Evolutionary conservation across 257 asterid species (phyloP), one percentile per base, ranked within the genome.

Genomic region (Nicotiana otophora): DNA sequence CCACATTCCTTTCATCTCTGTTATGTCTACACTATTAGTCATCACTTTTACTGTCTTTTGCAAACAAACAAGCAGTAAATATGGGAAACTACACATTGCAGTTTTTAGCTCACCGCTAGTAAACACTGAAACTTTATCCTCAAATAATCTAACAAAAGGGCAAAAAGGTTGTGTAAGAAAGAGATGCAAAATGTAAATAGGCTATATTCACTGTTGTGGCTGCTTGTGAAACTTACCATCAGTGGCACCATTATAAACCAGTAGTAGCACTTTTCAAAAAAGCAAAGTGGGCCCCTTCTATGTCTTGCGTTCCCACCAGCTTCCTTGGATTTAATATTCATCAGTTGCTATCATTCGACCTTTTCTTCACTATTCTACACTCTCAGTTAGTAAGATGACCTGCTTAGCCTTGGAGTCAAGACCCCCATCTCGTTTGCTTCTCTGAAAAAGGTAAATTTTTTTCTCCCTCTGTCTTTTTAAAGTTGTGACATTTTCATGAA

Each of bases 221-320:
- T 72, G 7, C 60, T 48, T 48, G 17, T 15, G 26, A 48, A 72
- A 75, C 80, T 51, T 51, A 51, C 63, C 80, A 75, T 75, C 46
- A 75, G 28, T 75, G 4, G 46, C 46, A 70, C 84, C 62, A 81
- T 79, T 65, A 79, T 30, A 48, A 77, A 81, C 68, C 61, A n/a
- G 66, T 20, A 15, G 58, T 20, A 39, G 58, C 77, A 36, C 57
- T 60, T 76, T 39, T 20, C 61, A 11, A 64, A 80, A 84, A 81
- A 67, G 83, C 31, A 5, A 31, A 48, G 78, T 34, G 78, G 92
- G 81, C 39, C 88, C 82, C 85, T 58, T 15, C 7, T 33, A 26
- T 34, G 57, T 31, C 57, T 23, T 33, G 16, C 80, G 51, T 77
- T 61, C 81, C 63, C 86, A 74, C 82, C 77, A 33, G 19, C 66